phyloP scores from a whole-genome alignment of 352 stramenopile genomes.

The Phytophthora pini region DNA sequence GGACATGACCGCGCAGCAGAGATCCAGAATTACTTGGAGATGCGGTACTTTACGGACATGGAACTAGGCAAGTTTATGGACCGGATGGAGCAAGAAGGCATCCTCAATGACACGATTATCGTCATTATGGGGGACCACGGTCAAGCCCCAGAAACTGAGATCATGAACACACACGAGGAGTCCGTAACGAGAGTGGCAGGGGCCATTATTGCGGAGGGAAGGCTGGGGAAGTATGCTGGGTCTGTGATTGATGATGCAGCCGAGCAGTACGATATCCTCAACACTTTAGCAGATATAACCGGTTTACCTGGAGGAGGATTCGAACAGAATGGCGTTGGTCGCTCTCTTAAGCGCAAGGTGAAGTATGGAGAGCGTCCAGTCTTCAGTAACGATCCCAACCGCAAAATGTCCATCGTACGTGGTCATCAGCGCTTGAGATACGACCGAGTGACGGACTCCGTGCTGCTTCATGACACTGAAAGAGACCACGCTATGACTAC shows the following conservation, averaged over 20 bases:
- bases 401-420: conserved; percentile 52
- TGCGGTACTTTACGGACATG: conserved; percentile 65
- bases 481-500: conserved; percentile 41
- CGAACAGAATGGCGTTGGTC: conserved; percentile 56
- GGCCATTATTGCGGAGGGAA: conserved; percentile 52
- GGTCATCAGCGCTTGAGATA: conserved; percentile 53
- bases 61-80: conserved; percentile 60
- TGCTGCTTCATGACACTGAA: conserved; percentile 54
- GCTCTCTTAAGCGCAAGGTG: conserved; percentile 54
- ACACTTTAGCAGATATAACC: conserved; percentile 68
- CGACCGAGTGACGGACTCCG: conserved; percentile 37
- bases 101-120: conserved; percentile 69
- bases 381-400: conserved; percentile 60
- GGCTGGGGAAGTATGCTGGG: conserved; percentile 45
- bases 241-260: conserved; percentile 46
- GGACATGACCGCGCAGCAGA: conserved; percentile 36
- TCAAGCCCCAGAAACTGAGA: conserved; percentile 51
- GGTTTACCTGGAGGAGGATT: conserved; percentile 55
- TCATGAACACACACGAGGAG: conserved; percentile 52
- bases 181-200: conserved; percentile 47
- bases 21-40: conserved; percentile 57
- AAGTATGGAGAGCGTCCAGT: conserved; percentile 32
- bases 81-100: conserved; percentile 45
- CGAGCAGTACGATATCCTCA: conserved; percentile 64
- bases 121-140: conserved; percentile 64